Base-by-base conservation (phyloP, 768 basidiomycete genomes). In the Russula emetica region DNA sequence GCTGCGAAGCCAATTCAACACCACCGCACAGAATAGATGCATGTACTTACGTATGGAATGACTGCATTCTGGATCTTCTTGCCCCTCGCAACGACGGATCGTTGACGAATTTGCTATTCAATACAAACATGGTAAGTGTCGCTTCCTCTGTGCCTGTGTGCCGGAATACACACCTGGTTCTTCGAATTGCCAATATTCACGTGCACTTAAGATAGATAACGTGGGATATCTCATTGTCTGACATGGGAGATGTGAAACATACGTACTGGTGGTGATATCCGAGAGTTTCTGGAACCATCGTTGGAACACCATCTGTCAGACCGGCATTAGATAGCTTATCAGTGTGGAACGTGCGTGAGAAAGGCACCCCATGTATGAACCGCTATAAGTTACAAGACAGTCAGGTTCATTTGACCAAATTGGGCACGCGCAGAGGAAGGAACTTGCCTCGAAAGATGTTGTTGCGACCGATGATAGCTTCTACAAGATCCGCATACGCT, bases 11-110 rank as follows among this genome's bases (percentile, higher is more conserved):
- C 7, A 51, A 45, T 40, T 47, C 63, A n/a, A 28, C 32, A 9
- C 6, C 5, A 16, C 20, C 9, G n/a, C 52, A 24, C 5, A 10
- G 44, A 55, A 61, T 45, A 26, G 10, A 60, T 13, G 13, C 36
- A 36, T 9, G 13, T 13, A 13, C 76, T 69, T 68, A 83, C 82
- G 73, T 53, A 82, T 78, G 5, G 76, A 81, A 34, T 73, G 74
- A 63, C 82, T 82, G 52, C 82, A 83, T 10, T 74, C 58, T 11
- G 78, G 76, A 57, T 84, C 79, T 66, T 84, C 83, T 1, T 75
- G 74, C 22, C 77, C 77, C 16, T 72, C 69, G 61, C 79, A 81
- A 55, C 75, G 76, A 55, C 72, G 78, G 47, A 78, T 76, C 47
- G 77, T 79, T 42, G 72, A 71, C 1, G 75, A 69, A 20, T 49